Base-by-base conservation (phyloP, 106 monocot species). In the Dactylorhiza incarnata region DNA sequence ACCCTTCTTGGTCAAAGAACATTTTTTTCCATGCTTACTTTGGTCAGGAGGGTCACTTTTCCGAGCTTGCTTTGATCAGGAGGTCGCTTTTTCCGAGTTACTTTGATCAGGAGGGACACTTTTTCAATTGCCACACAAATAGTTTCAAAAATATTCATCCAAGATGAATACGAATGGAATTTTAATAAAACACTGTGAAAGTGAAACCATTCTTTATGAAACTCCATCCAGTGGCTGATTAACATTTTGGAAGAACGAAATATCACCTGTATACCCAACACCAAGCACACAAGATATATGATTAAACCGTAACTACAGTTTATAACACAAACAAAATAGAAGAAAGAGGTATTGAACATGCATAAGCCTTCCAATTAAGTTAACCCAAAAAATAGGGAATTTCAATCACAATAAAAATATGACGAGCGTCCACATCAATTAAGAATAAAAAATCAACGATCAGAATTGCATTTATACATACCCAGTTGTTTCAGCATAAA, bases 401-500 rank as follows among this genome's bases (percentile, higher is more conserved):
- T 20, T 9, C 8, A 65, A 26, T 65, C 24, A 29, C 24, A 65
- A 29, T 29, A 26, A 65, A 52, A 65, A 65, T 65, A 65, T 65
- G 26, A 65, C 7, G 13, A 26, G 23, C 13, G 65, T 26, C 5
- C 58, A 19, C 58, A 59, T 20, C 58, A 7, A 20, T 59, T 7
- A 22, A 59, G 22, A 59, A 66, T 11, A 9, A 14, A 29, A 70
- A 70, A 7, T 11, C 69, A 70, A 59, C 46, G 13, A 16, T 7
- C 16, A 70, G 14, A n/a, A 46, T 23, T 72, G 47, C 49, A 48
- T 63, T 29, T 22, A 78, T 76, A 51, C 76, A 75, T 70, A 96
- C 93, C 96, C 96, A 54, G 77, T 73, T 62, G 84, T 52, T 81
- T 85, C 91, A 82, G 80, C 76, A 59, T 93, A 80, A 78, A 83